Evolutionary conservation across 2,329 filamentous ascomycete genomes (phyloP).

Genomic region (Neoscytalidium dimidiatum): DNA sequence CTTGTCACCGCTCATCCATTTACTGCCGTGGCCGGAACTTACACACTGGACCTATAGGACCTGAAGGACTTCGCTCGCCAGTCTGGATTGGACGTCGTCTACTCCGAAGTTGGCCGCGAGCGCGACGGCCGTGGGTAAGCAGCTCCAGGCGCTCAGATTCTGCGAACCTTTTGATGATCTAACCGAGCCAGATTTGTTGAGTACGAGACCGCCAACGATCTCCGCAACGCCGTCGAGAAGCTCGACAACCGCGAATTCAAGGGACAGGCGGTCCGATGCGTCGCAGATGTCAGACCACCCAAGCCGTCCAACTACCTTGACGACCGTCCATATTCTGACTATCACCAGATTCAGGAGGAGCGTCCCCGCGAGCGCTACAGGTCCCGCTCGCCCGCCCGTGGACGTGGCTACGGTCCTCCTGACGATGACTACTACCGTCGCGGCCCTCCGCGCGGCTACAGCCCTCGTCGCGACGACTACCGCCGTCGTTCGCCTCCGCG

Average conservation of each 20-base stretch:
- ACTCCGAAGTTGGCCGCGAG: slow-evolving; percentile 92
- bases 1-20: slow-evolving; percentile 34
- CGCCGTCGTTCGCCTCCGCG: slow-evolving; percentile 77
- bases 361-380: slow-evolving; percentile 71
- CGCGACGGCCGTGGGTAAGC: slow-evolving; percentile 87
- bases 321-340: slow-evolving; percentile 32
- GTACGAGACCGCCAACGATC: slow-evolving; percentile 88
- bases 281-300: slow-evolving; percentile 70
- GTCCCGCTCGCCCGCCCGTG: slow-evolving; percentile 69
- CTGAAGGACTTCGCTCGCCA: slow-evolving; percentile 99
- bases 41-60: slow-evolving; percentile 82
- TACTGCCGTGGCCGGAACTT: slow-evolving; percentile 60
- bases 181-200: slow-evolving; percentile 77
- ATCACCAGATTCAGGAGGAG: slow-evolving; percentile 58
- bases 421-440: slow-evolving; percentile 79
- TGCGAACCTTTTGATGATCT: slow-evolving; percentile 19
- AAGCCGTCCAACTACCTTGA: slow-evolving; percentile 35
- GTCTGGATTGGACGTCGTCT: slow-evolving; percentile 95
- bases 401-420: slow-evolving; percentile 61
- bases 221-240: slow-evolving; percentile 91
- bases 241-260: slow-evolving; percentile 93
- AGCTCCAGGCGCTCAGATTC: background rate
- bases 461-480: slow-evolving; percentile 82
- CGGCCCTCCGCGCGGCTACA: slow-evolving; percentile 78
- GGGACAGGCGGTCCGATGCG: slow-evolving; percentile 80